Percentiles rank a stretch among this genome's conserved stretches.
phyloP scores from a whole-genome alignment of 208 protist genomes.

The Leishmania aethiopica region DNA sequence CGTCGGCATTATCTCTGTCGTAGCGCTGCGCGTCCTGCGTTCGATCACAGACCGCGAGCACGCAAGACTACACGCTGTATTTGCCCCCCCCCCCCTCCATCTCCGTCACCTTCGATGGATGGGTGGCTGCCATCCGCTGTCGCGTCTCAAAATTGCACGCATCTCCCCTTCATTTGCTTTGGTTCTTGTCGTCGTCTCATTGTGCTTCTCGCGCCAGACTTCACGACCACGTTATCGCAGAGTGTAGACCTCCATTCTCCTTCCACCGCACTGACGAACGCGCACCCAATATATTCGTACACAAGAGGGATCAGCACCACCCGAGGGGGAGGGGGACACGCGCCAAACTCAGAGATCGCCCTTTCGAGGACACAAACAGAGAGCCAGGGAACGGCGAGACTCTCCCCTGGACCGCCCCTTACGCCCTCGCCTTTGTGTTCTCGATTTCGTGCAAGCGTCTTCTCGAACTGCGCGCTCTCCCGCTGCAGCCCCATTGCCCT shows the following conservation, averaged over 20 bases:
- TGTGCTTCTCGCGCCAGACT: not conserved
- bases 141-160: not conserved
- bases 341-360: not conserved
- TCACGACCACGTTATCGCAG: not conserved
- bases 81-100: not conserved
- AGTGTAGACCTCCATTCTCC: not conserved
- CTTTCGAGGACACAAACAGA: not conserved
- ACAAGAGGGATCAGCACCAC: not conserved
- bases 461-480: not conserved
- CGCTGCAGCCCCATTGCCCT: too few relatives aligned
- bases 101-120: not conserved
- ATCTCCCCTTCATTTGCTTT: not conserved
- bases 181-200: not conserved
- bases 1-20: too few relatives aligned
- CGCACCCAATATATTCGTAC: not conserved
- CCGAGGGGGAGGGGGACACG: not conserved
- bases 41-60: too few relatives aligned
- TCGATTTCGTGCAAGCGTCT: not conserved
- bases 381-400: not conserved
- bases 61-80: not conserved
- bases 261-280: not conserved
- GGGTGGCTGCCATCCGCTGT: not conserved
- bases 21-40: too few relatives aligned
- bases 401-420: not conserved
- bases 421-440: not conserved